Base-by-base conservation (phyloP, 345 rosid genomes). In the Corymbia maculata region DNA sequence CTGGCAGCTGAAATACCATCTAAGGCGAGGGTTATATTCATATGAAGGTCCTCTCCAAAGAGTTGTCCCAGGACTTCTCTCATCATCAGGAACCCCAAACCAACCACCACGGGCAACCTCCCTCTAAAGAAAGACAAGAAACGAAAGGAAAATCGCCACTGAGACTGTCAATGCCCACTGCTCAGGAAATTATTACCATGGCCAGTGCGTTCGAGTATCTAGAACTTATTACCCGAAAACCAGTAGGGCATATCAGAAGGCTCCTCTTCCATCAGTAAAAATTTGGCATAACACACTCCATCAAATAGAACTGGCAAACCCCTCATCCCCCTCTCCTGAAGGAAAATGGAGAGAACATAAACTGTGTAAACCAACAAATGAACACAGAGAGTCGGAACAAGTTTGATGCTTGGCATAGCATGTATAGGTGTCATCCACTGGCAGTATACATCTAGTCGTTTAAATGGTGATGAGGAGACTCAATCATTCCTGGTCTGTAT, bases 401-500 rank as follows among this genome's bases (percentile, higher is more conserved):
- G 26, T 75, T 75, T 75, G 84, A 42, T 75, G 49, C 14, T 10
- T 19, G 28, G 84, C 14, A 14, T 1, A 75, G 84, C 84, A 10
- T 42, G 84, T 42, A 75, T 75, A 45, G 42, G 1, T 42, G 42
- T 75, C 49, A 21, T 42, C 84, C 28, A 42, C 84, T 36, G 45
- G 84, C 49, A 10, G 84, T 42, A 10, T 75, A 49, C 84, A 75
- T 75, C 84, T 75, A 10, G 49, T 42, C 16, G 0, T 52, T 32
- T 51, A 85, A 85, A 85, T 85, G 22, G 64, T 30, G 86, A 85
- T 85, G 47, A 85, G 26, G 32, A 4, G 42, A 28, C 86, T 32
- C 42, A 21, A 51, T 94, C 93, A 95, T 88, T 93, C 93, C 92
- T 96, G 98, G 93, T 97, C 99, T 2, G 95, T 93, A 91, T 95